Conservation (phyloP, 768 basidiomycete species). For the Pisolithus marmoratus region DNA sequence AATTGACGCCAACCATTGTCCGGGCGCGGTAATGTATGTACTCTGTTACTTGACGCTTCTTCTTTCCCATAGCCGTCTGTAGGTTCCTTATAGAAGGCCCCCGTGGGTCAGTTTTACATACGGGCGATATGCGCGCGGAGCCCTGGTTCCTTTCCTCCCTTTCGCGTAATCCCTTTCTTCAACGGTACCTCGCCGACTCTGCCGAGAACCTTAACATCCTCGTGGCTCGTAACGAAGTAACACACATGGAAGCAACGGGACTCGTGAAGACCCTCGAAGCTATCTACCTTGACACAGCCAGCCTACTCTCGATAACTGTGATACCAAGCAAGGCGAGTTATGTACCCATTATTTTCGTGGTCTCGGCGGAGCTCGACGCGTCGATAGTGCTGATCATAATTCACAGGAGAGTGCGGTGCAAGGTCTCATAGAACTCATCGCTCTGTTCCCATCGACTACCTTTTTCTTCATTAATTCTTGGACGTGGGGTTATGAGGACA, state of each 20-base stretch:
- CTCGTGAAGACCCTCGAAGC: conserved; percentile 56
- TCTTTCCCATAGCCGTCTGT: not conserved
- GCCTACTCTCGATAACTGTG: conserved; percentile 43
- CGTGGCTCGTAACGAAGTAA: conserved; percentile 20
- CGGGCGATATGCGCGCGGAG: conserved; percentile 91
- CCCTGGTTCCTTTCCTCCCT: conserved; percentile 70
- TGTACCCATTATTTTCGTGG: conserved; percentile 9
- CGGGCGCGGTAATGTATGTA: conserved; percentile 84
- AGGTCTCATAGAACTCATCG: conserved; percentile 67
- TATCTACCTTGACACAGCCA: conserved; percentile 82
- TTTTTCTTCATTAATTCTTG: conserved; percentile 88
- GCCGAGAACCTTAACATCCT: conserved; percentile 18
- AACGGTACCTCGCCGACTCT: conserved; percentile 53
- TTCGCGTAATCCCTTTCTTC: conserved; percentile 62
- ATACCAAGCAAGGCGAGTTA: conserved; percentile 56
- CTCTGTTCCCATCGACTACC: conserved; percentile 54
- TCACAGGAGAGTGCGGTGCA: conserved; percentile 56
- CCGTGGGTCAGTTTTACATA: conserved; percentile 74
- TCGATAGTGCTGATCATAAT: not conserved
- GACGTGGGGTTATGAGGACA: conserved; percentile 97
- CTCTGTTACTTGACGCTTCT: not conserved
- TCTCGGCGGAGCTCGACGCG: not conserved
- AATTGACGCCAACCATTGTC: conserved; percentile 92
- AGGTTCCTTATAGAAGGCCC: conserved; percentile 83
- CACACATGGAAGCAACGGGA: conserved; percentile 15